Evolutionary conservation across 108 stramenopile genomes (phyloP).

Genomic region (Schizochytrium sp.): DNA sequence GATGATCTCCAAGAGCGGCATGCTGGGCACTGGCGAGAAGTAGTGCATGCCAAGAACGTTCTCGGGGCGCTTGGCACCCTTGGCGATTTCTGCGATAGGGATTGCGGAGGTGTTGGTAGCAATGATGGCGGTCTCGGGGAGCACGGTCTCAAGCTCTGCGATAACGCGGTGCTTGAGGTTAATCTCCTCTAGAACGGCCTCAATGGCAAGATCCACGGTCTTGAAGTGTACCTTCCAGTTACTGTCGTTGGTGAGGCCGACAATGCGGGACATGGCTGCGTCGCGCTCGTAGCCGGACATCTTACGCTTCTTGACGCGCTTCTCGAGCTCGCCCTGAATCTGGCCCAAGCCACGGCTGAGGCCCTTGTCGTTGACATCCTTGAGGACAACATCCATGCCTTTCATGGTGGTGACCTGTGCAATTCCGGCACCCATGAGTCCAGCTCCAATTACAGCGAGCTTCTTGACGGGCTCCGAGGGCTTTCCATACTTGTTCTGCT

Average conservation of each 20-base stretch:
- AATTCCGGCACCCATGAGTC: constrained; percentile 99
- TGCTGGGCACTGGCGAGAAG: constrained; percentile 96
- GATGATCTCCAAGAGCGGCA: constrained; percentile 99
- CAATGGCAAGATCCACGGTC: constrained; percentile 93
- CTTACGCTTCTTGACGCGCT: constrained; percentile 88
- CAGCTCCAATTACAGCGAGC: constrained; percentile 97
- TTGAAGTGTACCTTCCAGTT: constrained; percentile 83
- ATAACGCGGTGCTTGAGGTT: constrained; percentile 92
- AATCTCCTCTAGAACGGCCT: constrained; percentile 98
- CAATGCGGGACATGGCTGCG: constrained; percentile 85
- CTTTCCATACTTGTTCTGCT: constrained; percentile 89
- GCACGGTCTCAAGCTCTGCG: constrained; percentile 87
- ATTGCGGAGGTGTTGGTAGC: constrained; percentile 99
- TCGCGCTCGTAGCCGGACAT: constrained; percentile 94
- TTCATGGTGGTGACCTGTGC: constrained; percentile 97
- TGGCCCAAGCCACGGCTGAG: constrained; percentile 86
- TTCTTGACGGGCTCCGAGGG: constrained; percentile 84
- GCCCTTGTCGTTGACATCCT: constrained; percentile 90
- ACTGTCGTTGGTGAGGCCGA: constrained; percentile 87
- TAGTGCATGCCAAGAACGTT: constrained; percentile 98
- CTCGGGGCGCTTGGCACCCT: constrained; percentile 82
- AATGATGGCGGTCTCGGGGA: constrained; percentile 93
- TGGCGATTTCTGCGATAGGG: constrained; percentile 94
- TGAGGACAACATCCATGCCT: constrained; percentile 90
- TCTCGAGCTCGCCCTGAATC: constrained; percentile 91